Base-by-base conservation (phyloP, 2,329 filamentous ascomycete species). In the Aureobasidium sp. region DNA sequence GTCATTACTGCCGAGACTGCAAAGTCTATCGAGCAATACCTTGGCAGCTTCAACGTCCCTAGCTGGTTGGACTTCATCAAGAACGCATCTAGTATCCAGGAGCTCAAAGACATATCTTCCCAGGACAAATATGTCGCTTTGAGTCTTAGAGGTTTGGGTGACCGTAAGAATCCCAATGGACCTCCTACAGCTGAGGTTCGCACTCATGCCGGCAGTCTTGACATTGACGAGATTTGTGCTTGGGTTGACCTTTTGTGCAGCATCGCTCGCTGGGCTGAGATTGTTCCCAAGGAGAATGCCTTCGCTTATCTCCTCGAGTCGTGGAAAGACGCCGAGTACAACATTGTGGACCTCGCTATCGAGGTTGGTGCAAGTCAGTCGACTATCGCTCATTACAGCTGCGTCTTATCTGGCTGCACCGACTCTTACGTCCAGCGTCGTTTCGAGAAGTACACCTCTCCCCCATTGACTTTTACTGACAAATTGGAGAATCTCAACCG, bases 11-110 rank as follows among this genome's bases (percentile, higher is more conserved):
- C 31, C 1, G 22, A 47, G 11, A 20, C 42, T 25, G 29, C 11
- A 29, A 37, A 47, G n/a, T 36, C 20, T 3, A 39, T 48, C 15
- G 37, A 42, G 22, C 6, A 17, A 22, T 27, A 27, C 17, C 15
- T 58, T 3, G 25, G 17, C 8, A 58, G 34, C 15, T 58, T 58
- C 31, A 58, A 58, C n/a, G 55, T 58, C 3, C 55, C 55, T 20
- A 44, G 25, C 29, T 58, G 55, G 55, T 15, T 58, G 29, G 4
- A 58, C 1, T n/a, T 39, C 3, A 47, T 58, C 31, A 27, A 39
- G 15, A 22, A 5, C 3, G 14, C 8, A 5, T 25, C 29, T 5
- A 47, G n/a, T 9, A 11, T 27, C 6, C 2, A 47, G 7, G 41
- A 58, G 39, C 5, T 58, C 9, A 48, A 58, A 31, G 12, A 17